Conservation (phyloP, 768 basidiomycete genomes). For the Dioszegia hungarica region DNA sequence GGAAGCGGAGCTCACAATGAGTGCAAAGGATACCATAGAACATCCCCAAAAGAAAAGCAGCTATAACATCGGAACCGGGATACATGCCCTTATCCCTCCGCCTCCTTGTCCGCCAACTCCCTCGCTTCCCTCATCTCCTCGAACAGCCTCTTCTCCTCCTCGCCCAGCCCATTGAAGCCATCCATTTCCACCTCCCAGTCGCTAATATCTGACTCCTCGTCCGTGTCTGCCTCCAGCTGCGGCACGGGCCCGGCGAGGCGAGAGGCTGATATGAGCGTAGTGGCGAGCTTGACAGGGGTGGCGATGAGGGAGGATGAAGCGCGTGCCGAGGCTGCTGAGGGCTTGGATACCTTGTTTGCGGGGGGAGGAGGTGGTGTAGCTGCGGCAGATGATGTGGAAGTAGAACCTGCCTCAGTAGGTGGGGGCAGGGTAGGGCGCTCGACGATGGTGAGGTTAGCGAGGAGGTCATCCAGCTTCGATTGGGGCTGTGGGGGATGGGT, state of each 20-base stretch:
- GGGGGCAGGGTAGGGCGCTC: background rate
- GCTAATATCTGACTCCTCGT: slow-evolving; percentile 1
- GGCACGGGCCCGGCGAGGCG: background rate
- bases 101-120: background rate
- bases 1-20: no score
- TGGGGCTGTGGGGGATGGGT: background rate
- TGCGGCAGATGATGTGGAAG: background rate
- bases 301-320: slow-evolving; percentile 3
- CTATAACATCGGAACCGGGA: no score
- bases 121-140: slow-evolving; percentile 7
- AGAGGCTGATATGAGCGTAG: slow-evolving; percentile 2
- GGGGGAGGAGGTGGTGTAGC: background rate
- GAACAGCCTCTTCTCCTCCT: slow-evolving; percentile 3
- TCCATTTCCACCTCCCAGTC: slow-evolving; percentile 9
- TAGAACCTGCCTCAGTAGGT: background rate
- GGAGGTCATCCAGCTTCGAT: slow-evolving; percentile 1
- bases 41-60: no score
- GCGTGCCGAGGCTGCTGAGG: background rate
- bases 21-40: no score
- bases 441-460: background rate
- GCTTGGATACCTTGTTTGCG: no score
- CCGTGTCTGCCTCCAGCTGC: slow-evolving; percentile 1
- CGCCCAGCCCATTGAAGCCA: background rate
- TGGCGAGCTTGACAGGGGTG: slow-evolving; percentile 1
- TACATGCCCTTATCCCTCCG: no score